phyloP scores from a whole-genome alignment of 768 basidiomycete species.

The Leucocoprinus sp. region DNA sequence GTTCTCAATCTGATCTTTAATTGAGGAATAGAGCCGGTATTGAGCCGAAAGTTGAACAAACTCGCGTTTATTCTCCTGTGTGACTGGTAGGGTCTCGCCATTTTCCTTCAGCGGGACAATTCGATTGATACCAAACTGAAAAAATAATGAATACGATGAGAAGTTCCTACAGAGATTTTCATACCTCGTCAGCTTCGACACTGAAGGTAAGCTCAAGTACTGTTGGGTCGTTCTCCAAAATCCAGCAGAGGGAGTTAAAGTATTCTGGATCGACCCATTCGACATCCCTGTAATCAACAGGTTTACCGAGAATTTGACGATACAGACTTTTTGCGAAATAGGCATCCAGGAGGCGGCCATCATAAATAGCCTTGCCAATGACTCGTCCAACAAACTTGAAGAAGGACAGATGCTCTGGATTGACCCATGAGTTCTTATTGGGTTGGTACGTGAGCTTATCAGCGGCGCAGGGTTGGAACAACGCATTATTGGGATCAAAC shows the following conservation, averaged over 20 bases:
- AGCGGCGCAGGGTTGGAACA: constrained; percentile 97
- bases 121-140: constrained; percentile 83
- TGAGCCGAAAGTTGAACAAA: constrained; percentile 95
- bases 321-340: constrained; percentile 97
- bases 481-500: constrained; percentile 97
- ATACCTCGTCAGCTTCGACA: constrained; percentile 90
- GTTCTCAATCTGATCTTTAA: constrained; percentile 92
- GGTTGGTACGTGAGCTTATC: constrained; percentile 95
- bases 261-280: constrained; percentile 99
- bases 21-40: constrained; percentile 87
- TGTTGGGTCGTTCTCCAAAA: constrained; percentile 91
- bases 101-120: constrained; percentile 81
- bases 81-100: constrained; percentile 80
- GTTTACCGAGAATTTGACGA: constrained; percentile 88
- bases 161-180: neutral
- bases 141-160: constrained; percentile 9
- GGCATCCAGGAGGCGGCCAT: constrained; percentile 91
- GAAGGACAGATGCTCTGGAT: constrained; percentile 92
- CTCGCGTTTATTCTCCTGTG: constrained; percentile 93
- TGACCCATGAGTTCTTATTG: constrained; percentile 88
- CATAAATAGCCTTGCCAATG: constrained; percentile 97
- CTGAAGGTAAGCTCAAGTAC: constrained; percentile 86
- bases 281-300: constrained; percentile 91
- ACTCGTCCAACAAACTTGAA: constrained; percentile 98
- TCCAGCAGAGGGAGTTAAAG: constrained; percentile 97